These are phyloP conservation scores for Daldinia vernicosa DNA, from an alignment of 495 filamentous ascomycete genomes.

Conservation along the genomic window DNA sequence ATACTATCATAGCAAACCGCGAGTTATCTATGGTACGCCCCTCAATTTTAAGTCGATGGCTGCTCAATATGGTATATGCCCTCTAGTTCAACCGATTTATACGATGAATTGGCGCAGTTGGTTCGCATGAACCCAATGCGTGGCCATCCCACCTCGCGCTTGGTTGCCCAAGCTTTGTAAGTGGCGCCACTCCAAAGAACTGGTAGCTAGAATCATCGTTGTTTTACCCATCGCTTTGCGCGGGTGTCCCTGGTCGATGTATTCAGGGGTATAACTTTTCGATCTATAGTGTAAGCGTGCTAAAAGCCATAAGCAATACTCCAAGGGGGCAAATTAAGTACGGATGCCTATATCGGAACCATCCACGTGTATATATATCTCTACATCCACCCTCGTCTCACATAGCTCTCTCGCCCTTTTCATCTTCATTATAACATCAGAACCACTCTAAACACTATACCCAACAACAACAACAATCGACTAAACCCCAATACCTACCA, in stretches of 20 bases:
- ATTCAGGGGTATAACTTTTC: not conserved
- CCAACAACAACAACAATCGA: not conserved
- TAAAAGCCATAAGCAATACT: not conserved
- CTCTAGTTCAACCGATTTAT: not conserved
- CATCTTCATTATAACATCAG: not conserved
- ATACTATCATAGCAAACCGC: not conserved
- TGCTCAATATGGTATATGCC: not conserved
- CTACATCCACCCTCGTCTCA: not conserved
- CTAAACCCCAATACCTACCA: not conserved
- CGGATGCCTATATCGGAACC: not conserved
- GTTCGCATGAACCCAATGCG: not conserved
- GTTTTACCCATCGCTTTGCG: not conserved
- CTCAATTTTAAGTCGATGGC: not conserved
- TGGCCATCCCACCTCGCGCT: not conserved
- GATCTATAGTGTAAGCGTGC: not conserved
- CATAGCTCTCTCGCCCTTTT: not conserved
- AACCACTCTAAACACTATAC: not conserved
- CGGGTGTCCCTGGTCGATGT: not conserved
- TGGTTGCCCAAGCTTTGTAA: not conserved
- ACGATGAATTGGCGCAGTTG: not conserved
- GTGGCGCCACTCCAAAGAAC: not conserved
- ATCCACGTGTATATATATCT: not conserved
- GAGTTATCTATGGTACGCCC: not conserved
- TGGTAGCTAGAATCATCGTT: not conserved
- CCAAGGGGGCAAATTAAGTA: not conserved